Evolutionary conservation across 441 rosid species (phyloP).

Genomic region (Jatropha podagrica): DNA sequence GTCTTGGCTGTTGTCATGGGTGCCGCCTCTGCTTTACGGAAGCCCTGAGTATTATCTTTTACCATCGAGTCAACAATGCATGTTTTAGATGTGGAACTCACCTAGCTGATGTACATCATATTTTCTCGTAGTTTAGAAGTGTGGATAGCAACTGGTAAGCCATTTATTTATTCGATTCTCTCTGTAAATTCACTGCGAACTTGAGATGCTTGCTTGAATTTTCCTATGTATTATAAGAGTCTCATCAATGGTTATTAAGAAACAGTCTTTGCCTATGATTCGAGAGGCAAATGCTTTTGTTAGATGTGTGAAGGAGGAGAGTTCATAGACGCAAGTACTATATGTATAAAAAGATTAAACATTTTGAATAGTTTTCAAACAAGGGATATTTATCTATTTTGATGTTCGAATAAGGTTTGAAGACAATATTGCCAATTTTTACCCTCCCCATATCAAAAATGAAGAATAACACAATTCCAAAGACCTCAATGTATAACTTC

Average conservation of each 20-base stretch:
- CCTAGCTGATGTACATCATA: slow-evolving; percentile 7
- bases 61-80: not conserved
- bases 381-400: too few species aligned
- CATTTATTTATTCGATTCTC: slow-evolving; percentile 31
- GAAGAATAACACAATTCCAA: not conserved
- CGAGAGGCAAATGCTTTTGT: too few species aligned
- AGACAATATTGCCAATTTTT: not conserved
- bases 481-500: not conserved
- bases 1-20: slow-evolving; percentile 98
- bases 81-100: not conserved
- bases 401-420: too few species aligned
- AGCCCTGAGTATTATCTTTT: slow-evolving; percentile 52
- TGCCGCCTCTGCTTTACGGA: slow-evolving; percentile 92
- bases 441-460: not conserved
- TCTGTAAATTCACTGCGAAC: slow-evolving; percentile 23
- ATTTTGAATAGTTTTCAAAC: too few species aligned
- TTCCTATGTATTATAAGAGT: too few species aligned
- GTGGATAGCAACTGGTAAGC: not conserved
- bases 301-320: too few species aligned
- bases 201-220: not conserved
- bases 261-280: not conserved
- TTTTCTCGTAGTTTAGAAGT: slow-evolving; percentile 1
- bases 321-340: too few species aligned
- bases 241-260: not conserved
- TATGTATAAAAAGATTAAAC: too few species aligned